Conservation (phyloP, 2,329 filamentous ascomycete genomes). For the Malbranchea cinnamomea region DNA sequence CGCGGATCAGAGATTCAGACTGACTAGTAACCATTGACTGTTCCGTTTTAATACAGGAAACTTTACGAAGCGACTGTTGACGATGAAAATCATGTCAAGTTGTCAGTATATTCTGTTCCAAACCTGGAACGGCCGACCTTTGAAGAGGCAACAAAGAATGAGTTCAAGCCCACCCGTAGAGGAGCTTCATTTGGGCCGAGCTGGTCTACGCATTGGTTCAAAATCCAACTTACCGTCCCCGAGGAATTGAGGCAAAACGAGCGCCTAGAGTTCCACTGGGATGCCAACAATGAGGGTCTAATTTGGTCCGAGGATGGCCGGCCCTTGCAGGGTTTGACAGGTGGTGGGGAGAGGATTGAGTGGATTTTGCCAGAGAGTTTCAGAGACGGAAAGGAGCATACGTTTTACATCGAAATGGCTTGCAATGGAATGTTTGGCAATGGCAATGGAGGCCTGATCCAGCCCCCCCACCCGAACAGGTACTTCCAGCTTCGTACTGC, state of each 20-base stretch:
- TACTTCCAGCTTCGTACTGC: conserved; percentile 64
- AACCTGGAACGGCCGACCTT: conserved; percentile 69
- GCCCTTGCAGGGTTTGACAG: conserved; percentile 81
- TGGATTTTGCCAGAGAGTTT: conserved; percentile 78
- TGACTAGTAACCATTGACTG: too few relatives aligned
- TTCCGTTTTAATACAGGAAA: conserved; percentile 46
- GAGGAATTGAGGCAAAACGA: conserved; percentile 57
- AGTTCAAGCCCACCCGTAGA: conserved; percentile 59
- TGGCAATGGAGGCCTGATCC: conserved; percentile 67
- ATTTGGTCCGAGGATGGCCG: conserved; percentile 85
- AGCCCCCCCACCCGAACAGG: conserved; percentile 73
- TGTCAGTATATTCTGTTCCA: conserved; percentile 75
- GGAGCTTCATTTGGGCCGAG: conserved; percentile 79
- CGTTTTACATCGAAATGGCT: conserved; percentile 94
- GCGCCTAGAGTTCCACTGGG: conserved; percentile 90
- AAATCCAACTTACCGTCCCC: conserved; percentile 64
- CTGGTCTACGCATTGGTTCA: conserved; percentile 98
- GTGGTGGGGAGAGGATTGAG: conserved; percentile 73
- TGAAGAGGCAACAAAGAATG: conserved; percentile 61
- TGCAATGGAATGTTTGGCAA: conserved; percentile 99
- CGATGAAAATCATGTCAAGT: conserved; percentile 62
- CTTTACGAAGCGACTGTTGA: conserved; percentile 53
- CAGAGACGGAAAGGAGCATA: conserved; percentile 72
- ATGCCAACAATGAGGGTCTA: conserved; percentile 85
- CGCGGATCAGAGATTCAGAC: too few relatives aligned